phyloP scores from a whole-genome alignment of 768 basidiomycete genomes.

The Vararia minispora region DNA sequence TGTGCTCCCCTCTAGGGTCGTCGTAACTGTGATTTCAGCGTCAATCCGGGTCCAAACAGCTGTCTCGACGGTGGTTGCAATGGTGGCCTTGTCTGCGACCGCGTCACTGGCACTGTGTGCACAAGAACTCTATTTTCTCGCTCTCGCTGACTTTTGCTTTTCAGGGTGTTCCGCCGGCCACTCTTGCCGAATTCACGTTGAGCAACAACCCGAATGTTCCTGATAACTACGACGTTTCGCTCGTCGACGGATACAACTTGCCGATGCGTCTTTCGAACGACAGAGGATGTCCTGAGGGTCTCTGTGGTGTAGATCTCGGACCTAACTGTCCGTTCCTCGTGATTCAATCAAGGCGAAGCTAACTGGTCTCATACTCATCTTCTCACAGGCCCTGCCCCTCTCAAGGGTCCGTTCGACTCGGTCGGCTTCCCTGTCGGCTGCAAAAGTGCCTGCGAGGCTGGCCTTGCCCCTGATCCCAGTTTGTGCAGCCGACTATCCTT shows the following conservation, averaged over 20 bases:
- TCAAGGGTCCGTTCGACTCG: slow-evolving; percentile 25
- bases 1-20: no score
- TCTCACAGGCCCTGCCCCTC: slow-evolving; percentile 20
- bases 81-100: slow-evolving; percentile 27
- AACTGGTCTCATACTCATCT: neutral
- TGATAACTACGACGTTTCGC: slow-evolving; percentile 26
- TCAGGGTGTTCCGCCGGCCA: slow-evolving; percentile 25
- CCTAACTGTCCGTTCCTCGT: slow-evolving; percentile 18
- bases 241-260: slow-evolving; percentile 24
- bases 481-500: neutral
- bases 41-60: slow-evolving; percentile 21
- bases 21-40: slow-evolving; percentile 27
- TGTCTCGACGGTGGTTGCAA: slow-evolving; percentile 31
- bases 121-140: neutral
- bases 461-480: slow-evolving; percentile 25
- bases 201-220: slow-evolving; percentile 9
- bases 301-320: slow-evolving; percentile 26
- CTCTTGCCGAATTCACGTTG: slow-evolving; percentile 27
- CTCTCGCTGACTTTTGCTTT: neutral
- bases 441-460: slow-evolving; percentile 31
- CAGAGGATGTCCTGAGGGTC: slow-evolving; percentile 22
- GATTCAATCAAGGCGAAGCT: neutral
- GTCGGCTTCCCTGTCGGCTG: slow-evolving; percentile 30
- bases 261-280: slow-evolving; percentile 24
- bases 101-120: slow-evolving; percentile 25